Conservation (phyloP, 2,329 filamentous ascomycete species). For the Graphilbum fragrans region DNA sequence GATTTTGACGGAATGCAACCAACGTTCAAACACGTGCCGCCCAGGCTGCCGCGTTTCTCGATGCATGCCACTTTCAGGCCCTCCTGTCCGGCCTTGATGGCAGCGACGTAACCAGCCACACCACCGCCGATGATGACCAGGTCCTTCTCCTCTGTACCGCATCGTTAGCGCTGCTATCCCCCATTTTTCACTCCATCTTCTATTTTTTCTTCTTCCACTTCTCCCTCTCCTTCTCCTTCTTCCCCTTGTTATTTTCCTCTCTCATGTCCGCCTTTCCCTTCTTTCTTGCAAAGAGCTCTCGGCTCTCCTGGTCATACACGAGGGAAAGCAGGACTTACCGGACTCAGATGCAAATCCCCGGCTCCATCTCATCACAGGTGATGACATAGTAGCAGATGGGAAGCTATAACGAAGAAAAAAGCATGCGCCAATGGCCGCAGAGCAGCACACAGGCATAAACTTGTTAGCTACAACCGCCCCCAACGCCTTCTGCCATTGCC, state of each 20-base stretch:
- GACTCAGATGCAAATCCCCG: slow-evolving; percentile 44
- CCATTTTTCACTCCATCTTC: too few relatives aligned
- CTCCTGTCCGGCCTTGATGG: slow-evolving; percentile 97
- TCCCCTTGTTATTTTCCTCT: too few relatives aligned
- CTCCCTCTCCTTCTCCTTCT: too few relatives aligned
- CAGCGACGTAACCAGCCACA: slow-evolving; percentile 95
- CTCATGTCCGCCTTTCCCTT: too few relatives aligned
- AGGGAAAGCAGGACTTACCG: too few relatives aligned
- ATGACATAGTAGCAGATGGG: slow-evolving; percentile 27
- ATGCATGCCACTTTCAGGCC: slow-evolving; percentile 96
- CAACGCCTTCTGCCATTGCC: too few relatives aligned
- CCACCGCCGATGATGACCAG: slow-evolving; percentile 95
- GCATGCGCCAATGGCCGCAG: background rate
- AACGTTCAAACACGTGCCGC: slow-evolving; percentile 96
- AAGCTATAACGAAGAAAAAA: slow-evolving; percentile 23
- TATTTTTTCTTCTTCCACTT: too few relatives aligned
- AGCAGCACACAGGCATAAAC: background rate
- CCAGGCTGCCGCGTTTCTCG: slow-evolving; percentile 91
- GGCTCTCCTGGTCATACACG: too few relatives aligned
- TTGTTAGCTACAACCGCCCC: too few relatives aligned
- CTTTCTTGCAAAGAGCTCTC: too few relatives aligned
- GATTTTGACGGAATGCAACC: slow-evolving; percentile 99
- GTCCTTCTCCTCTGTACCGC: slow-evolving; percentile 86
- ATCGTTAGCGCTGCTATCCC: background rate
- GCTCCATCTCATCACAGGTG: slow-evolving; percentile 35